These are phyloP conservation scores for Axilococcus clingmanii DNA, from an alignment of 139 green algal genomes.

Conservation along the genomic window DNA sequence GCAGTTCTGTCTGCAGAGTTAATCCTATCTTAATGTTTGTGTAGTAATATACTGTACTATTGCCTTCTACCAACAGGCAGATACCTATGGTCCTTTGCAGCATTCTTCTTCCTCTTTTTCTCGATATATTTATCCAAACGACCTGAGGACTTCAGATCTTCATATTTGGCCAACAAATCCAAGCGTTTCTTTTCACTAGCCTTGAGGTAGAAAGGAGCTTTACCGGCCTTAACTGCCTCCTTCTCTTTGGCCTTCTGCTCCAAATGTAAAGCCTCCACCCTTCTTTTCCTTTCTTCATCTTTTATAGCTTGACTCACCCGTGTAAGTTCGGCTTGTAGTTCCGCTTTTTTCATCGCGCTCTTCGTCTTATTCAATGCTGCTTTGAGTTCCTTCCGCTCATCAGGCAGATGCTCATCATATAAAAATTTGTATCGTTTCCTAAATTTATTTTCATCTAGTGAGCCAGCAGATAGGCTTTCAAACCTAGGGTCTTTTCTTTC, in stretches of 20 bases:
- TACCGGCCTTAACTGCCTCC: conserved; percentile 44
- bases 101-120: conserved; percentile 79
- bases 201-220: conserved; percentile 69
- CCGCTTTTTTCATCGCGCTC: conserved; percentile 23
- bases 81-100: conserved; percentile 76
- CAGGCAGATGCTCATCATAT: conserved; percentile 71
- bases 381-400: conserved; percentile 48
- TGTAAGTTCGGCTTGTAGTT: conserved; percentile 25
- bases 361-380: conserved; percentile 37
- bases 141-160: conserved; percentile 59
- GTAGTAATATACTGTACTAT: not conserved
- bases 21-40: conserved; percentile 14
- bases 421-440: conserved; percentile 73
- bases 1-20: conserved; percentile 39
- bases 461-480: conserved; percentile 36
- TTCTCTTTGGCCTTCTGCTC: conserved; percentile 42
- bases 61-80: conserved; percentile 30
- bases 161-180: conserved; percentile 66
- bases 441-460: conserved; percentile 32
- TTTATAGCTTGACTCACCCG: conserved; percentile 40
- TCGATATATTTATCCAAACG: conserved; percentile 74
- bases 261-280: conserved; percentile 16
- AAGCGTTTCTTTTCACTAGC: conserved; percentile 42
- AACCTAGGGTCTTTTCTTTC: conserved; percentile 64
- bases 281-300: conserved; percentile 33